phyloP scores from a whole-genome alignment of 2,329 filamentous ascomycete species.

The Xylariaceae sp. region DNA sequence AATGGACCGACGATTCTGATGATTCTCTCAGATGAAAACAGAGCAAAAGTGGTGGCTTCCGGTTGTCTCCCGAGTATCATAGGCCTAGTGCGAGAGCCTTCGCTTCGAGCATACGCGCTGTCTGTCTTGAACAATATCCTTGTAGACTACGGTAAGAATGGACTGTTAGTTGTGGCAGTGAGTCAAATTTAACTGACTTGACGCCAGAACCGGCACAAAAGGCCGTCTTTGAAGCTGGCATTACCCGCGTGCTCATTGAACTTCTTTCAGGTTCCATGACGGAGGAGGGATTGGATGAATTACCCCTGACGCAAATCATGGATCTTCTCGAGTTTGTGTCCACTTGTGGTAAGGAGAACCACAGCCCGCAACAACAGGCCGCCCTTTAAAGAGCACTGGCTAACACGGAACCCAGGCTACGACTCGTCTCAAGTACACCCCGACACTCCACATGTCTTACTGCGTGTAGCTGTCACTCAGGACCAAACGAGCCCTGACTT shows the following conservation, averaged over 20 bases:
- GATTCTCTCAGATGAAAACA: conserved; percentile 49
- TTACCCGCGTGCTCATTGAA: conserved; percentile 46
- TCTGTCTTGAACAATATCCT: conserved; percentile 59
- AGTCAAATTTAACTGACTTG: conserved; percentile 16
- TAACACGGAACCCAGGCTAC: conserved; percentile 35
- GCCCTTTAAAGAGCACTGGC: conserved; percentile 2
- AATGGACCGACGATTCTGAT: conserved; percentile 2
- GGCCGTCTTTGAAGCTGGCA: conserved; percentile 46
- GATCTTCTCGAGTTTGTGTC: conserved; percentile 52
- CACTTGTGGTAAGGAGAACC: conserved; percentile 39
- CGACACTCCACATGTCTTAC: conserved; percentile 44
- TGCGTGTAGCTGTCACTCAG: conserved; percentile 43
- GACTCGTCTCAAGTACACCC: conserved; percentile 42
- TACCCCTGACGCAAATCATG: conserved; percentile 47
- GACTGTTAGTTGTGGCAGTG: not conserved
- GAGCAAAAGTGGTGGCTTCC: conserved; percentile 48
- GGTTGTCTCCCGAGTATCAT: conserved; percentile 46
- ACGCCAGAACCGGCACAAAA: conserved; percentile 51
- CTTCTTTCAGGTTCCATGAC: conserved; percentile 45
- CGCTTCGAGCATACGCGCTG: conserved; percentile 47
- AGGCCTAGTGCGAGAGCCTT: conserved; percentile 42
- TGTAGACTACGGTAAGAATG: conserved; percentile 54
- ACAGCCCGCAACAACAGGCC: not conserved
- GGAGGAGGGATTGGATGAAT: conserved; percentile 34
- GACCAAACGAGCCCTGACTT: conserved; percentile 47